Evolutionary conservation across 2,329 filamentous ascomycete species (phyloP), one percentile per base, ranked within the genome.

Genomic region (Thelonectria rubi): DNA sequence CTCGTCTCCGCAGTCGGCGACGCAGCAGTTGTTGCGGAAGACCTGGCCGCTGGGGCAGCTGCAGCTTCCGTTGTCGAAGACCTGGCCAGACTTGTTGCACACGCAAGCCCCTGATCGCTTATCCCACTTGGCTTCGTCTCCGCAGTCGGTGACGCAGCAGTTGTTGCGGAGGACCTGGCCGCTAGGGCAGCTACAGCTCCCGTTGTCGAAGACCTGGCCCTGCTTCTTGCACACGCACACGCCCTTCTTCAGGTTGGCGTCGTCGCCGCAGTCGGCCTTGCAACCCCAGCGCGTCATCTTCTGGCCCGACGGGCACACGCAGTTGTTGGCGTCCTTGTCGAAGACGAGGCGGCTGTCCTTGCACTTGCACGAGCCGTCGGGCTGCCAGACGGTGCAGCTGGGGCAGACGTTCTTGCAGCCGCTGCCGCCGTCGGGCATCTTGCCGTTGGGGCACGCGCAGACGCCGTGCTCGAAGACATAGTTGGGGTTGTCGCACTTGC

Each of bases 141-240:
- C 49, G 21, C 49, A 52, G 49, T 52, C 49, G 10, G 49, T 37
- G 14, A 52, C 40, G 49, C 49, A 52, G 24, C 20, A 21, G 14
- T 37, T 40, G 49, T 42, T 39, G n/a, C 20, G 40, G 12, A 54
- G 40, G 2, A 45, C 21, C 30, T 37, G 40, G 26, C 6, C 10
- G 18, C 26, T 1, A 2, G 51, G 51, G 56, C 67, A 69, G 20
- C 26, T 43, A 43, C 66, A 68, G 61, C 65, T 66, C 43, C 30
- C 24, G 53, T 62, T 57, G 59, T 68, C 30, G 30, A 55, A 69
- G 21, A 63, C 52, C 47, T 65, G 61, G 57, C 55, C 59, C 21
- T 59, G 37, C 56, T 61, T 69, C 53, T 61, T 68, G 55, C 67
- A 69, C 42, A 69, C 63, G 12, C 67, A 69, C n/a, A 18, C 54